Base-by-base conservation (phyloP, 1,284 basidiomycete genomes). In the Pascua guehoae region DNA sequence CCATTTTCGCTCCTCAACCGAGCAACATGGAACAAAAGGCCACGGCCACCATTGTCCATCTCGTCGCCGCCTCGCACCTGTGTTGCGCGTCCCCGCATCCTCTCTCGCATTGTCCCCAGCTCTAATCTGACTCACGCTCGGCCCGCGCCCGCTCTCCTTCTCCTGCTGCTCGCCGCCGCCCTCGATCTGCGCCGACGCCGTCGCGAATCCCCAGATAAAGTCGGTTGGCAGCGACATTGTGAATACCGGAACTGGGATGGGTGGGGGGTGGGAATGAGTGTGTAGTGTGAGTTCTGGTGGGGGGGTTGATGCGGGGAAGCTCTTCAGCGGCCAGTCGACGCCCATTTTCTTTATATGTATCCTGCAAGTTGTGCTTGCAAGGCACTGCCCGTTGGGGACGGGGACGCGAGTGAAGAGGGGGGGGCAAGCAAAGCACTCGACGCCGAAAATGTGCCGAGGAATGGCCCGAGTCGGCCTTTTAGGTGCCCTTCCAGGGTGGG, bases 131-230 rank as follows among this genome's bases (percentile, higher is more conserved):
- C 64, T 57, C 52, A 69, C 66, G 16, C 68, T 69, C 12, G 52
- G 54, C 32, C 71, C 72, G 18, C 60, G 56, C 9, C 70, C 70
- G 15, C 58, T 65, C 3, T 53, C 57, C n/a, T 50, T 47, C 52
- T 73, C 71, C 44, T 62, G 53, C 53, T 69, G 56, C 17, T 17
- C 48, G 36, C 60, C 54, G 12, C 60, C 60, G 24, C 54, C 54
- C 57, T 62, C 63, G 47, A 65, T 56, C 54, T 66, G 65, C n/a
- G 66, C 61, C 78, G 67, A 58, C 83, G 86, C 86, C 32, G 86
- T 87, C 5, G 86, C 86, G 65, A 86, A 87, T 56, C 86, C 86
- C 84, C 85, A 87, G 52, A 87, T 76, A 70, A 88, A 88, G 70
- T 85, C 82, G 58, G 32, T 40, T 11, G 50, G 52, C 16, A 61